Evolutionary conservation across 1,139 yeast species (phyloP).

Genomic region (Pichia sp.): DNA sequence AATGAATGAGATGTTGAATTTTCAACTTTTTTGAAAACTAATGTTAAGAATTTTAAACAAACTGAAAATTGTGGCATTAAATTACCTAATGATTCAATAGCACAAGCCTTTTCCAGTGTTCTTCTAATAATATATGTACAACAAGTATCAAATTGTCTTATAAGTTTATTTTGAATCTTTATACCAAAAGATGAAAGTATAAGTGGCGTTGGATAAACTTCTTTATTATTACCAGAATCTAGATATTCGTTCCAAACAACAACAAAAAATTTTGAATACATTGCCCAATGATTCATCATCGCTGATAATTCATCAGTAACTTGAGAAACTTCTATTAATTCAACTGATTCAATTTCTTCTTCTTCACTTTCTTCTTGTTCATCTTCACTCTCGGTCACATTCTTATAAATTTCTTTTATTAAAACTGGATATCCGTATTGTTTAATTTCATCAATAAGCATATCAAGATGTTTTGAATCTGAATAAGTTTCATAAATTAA

Average conservation of each 20-base stretch:
- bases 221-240: slow-evolving; percentile 19
- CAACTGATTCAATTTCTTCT: slow-evolving; percentile 15
- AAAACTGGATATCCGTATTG: slow-evolving; percentile 52
- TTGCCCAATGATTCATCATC: slow-evolving; percentile 80
- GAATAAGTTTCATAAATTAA: slow-evolving; percentile 80
- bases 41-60: slow-evolving; percentile 24
- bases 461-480: slow-evolving; percentile 60
- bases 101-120: slow-evolving; percentile 76
- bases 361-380: slow-evolving; percentile 23
- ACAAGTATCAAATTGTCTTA: slow-evolving; percentile 59
- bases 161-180: slow-evolving; percentile 49
- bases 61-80: slow-evolving; percentile 24
- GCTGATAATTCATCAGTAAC: slow-evolving; percentile 63
- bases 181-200: slow-evolving; percentile 53
- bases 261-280: slow-evolving; percentile 72
- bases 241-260: slow-evolving; percentile 51
- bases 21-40: slow-evolving; percentile 17
- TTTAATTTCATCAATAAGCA: slow-evolving; percentile 50
- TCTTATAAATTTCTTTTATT: slow-evolving; percentile 26
- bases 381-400: slow-evolving; percentile 15
- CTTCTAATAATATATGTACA: slow-evolving; percentile 64
- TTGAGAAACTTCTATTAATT: slow-evolving; percentile 50
- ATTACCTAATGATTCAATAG: slow-evolving; percentile 70
- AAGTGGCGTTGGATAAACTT: slow-evolving; percentile 47
- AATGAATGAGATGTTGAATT: slow-evolving; percentile 20